Conservation (phyloP, 208 protist species). For the Tritrichomonas musculus region DNA sequence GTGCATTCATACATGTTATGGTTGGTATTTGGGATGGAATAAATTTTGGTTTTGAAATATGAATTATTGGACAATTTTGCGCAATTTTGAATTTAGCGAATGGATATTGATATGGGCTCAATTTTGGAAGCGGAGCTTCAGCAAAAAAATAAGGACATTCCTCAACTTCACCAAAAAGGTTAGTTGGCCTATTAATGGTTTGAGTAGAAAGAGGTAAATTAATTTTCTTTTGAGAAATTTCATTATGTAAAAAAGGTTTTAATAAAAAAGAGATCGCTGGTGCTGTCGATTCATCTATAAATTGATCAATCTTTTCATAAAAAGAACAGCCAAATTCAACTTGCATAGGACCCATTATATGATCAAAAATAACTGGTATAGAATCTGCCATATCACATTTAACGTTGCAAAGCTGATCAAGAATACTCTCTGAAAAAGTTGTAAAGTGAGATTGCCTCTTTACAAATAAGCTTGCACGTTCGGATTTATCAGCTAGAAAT, state of each 20-base stretch:
- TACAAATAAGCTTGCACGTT: background rate
- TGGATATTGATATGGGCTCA: too few species aligned
- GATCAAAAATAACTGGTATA: background rate
- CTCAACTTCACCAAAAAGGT: background rate
- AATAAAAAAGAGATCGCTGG: constrained; percentile 1
- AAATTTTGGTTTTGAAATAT: background rate
- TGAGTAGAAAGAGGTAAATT: background rate
- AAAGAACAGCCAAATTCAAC: background rate
- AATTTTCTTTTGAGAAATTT: background rate
- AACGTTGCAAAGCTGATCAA: background rate
- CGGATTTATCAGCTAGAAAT: background rate
- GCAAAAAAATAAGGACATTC: background rate
- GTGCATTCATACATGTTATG: background rate
- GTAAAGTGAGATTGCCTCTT: background rate
- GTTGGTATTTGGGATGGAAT: background rate
- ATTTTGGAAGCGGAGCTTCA: background rate
- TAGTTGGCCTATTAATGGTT: background rate
- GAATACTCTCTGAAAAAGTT: background rate
- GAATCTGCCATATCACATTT: constrained; percentile 13
- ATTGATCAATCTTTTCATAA: background rate
- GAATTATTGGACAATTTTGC: background rate
- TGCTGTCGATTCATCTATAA: background rate
- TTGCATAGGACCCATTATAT: background rate
- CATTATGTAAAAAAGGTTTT: background rate
- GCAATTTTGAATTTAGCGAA: background rate